Evolutionary conservation across 768 basidiomycete species (phyloP).

Genomic region (Coprinopsis cinerea): DNA sequence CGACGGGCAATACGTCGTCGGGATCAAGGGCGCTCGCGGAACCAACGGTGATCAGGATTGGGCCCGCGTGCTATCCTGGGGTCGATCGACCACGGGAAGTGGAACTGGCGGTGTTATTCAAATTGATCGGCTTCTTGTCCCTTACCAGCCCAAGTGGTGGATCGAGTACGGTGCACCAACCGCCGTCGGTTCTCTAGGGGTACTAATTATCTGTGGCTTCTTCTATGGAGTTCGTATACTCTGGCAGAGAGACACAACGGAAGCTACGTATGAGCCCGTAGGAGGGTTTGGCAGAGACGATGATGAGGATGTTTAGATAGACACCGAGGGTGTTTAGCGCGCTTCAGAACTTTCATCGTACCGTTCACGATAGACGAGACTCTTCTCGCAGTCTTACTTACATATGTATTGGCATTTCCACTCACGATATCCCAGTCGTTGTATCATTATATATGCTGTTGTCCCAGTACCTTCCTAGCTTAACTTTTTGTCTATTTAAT

Average conservation of each 20-base stretch:
- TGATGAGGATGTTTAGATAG: slow-evolving; percentile 22
- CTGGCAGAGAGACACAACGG: slow-evolving; percentile 71
- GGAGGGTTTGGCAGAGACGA: slow-evolving; percentile 71
- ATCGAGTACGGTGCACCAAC: slow-evolving; percentile 65
- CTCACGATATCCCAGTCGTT: background rate
- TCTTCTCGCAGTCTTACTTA: background rate
- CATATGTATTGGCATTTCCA: too few relatives aligned
- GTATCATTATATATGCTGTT: background rate
- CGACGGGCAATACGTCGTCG: slow-evolving; percentile 54
- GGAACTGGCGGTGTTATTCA: slow-evolving; percentile 85
- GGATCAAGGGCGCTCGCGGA: slow-evolving; percentile 69
- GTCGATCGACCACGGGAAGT: slow-evolving; percentile 64
- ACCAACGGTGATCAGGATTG: slow-evolving; percentile 57
- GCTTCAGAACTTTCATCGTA: too few relatives aligned
- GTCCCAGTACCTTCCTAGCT: background rate
- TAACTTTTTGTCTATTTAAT: too few relatives aligned
- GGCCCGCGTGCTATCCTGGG: slow-evolving; percentile 65
- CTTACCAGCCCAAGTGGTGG: slow-evolving; percentile 88
- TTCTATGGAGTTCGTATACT: slow-evolving; percentile 66
- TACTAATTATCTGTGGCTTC: slow-evolving; percentile 58
- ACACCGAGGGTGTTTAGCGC: background rate
- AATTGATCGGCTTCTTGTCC: slow-evolving; percentile 77
- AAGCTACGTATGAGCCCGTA: slow-evolving; percentile 86
- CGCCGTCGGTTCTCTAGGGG: slow-evolving; percentile 53
- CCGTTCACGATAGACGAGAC: background rate